Base-by-base conservation (phyloP, 495 filamentous ascomycete species). In the Schizothecium vesticola region DNA sequence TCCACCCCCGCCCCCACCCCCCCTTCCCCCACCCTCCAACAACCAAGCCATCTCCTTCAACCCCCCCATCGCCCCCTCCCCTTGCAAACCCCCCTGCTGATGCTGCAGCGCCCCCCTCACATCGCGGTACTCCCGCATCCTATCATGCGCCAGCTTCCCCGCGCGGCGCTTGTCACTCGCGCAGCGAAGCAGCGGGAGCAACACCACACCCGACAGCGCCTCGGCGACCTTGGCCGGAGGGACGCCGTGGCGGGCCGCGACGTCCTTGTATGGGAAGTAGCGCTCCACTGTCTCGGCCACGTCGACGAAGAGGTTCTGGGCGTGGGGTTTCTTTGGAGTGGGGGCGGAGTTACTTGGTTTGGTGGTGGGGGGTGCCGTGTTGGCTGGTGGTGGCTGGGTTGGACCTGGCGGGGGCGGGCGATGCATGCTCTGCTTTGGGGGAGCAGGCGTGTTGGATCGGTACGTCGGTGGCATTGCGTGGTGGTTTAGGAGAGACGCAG, bases 271-370 rank as follows among this genome's bases (percentile, higher is more conserved):
- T 9, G 83, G 83, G 56, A 84, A 83, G 29, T 70, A 72, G 63
- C 77, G 75, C 68, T 83, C 80, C 51, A 80, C 78, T 10, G 83
- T 84, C 68, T 84, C 79, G 21, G 82, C 82, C 19, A 85, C 78
- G 68, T 85, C 83, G 24, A 82, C 77, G n/a, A 83, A 74, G 2
- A 82, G 74, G 65, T 78, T 77, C 12, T 73, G 75, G 9, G 73
- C 72, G 10, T n/a, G 43, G 72, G 72, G 67, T 75, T 79, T 61
- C 56, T 74, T 25, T 31, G 62, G 8, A 26, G 33, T 0, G 36
- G 31, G 16, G 23, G 33, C 6, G 63, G 56, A n/a, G 57, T 28
- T 21, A 25, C 11, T 59, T 22, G 31, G 23, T 57, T 10, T 58
- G 36, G 16, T 3, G 57, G 56, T 21, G 59, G 56, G 3, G 24